phyloP scores from a whole-genome alignment of 1,284 basidiomycete genomes.

The Cystobasidium sp. region DNA sequence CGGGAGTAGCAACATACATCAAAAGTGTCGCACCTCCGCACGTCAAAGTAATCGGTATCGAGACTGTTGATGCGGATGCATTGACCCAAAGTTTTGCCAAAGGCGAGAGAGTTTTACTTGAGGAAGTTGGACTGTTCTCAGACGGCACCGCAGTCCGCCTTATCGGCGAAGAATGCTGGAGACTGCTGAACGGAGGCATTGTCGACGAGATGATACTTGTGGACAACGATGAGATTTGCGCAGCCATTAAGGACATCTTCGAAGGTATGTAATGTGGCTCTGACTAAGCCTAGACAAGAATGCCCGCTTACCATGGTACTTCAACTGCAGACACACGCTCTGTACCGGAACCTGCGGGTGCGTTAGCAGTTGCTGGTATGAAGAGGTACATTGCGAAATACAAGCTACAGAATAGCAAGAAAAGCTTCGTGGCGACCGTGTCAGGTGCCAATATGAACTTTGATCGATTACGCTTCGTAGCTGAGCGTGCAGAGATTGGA shows the following conservation, averaged over 20 bases:
- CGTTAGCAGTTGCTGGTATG: constrained; percentile 86
- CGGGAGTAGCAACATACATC: constrained; percentile 89
- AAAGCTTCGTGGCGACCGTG: constrained; percentile 87
- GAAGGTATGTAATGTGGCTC: constrained; percentile 69
- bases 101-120: constrained; percentile 78
- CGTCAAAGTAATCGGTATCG: constrained; percentile 86
- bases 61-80: constrained; percentile 93
- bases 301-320: too few relatives aligned
- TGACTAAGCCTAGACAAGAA: too few relatives aligned
- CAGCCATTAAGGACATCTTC: constrained; percentile 98
- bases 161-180: constrained; percentile 92
- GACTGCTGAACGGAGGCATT: constrained; percentile 76
- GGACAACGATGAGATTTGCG: constrained; percentile 95
- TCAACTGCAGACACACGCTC: constrained; percentile 77
- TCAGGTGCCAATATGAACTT: constrained; percentile 99
- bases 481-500: constrained; percentile 95
- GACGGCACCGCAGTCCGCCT: constrained; percentile 99
- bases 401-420: constrained; percentile 76
- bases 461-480: constrained; percentile 90
- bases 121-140: constrained; percentile 93
- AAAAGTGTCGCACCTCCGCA: constrained; percentile 88
- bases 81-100: constrained; percentile 78
- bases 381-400: constrained; percentile 86
- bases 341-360: constrained; percentile 96
- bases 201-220: constrained; percentile 86